Base-by-base conservation (phyloP, 2,329 filamentous ascomycete species). In the Aureobasidium subglaciale region DNA sequence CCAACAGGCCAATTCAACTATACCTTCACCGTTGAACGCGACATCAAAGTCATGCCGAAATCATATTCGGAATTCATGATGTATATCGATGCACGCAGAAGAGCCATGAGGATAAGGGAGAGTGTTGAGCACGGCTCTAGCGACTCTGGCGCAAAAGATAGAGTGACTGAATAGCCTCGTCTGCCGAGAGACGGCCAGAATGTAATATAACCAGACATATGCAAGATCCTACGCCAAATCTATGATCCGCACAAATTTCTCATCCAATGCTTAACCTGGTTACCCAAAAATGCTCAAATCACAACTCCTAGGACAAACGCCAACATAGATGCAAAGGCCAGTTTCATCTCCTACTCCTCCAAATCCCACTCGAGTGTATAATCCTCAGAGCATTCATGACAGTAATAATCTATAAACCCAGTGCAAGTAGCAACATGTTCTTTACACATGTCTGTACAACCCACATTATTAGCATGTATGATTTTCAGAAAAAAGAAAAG, bases 1-100 rank as follows among this genome's bases (percentile, higher is more conserved):
- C 79, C 84, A 2, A 88, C 86, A 0, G 86, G 86, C 4, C 84
- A 86, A 63, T 89, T 90, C 72, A 87, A 88, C 63, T 89, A 89
- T 65, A 88, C 86, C 0, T 88, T 88, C 65, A 75, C 78, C 54
- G 83, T 87, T 2, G 79, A 83, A 55, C 80, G 77, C 63, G 79
- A 85, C 62, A 75, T 87, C 42, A 78, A 82, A 63, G 80, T 88
- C 18, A 81, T 87, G 73, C 85, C 85, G 4, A 73, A 77, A 65
- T 79, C 75, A 11, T 85, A 85, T 62, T 75, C 76, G 1, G 82
- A 85, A 61, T 84, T 82, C 60, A 85, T 85, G 82, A 75, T 82
- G 66, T 85, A 83, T 67, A 74, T 83, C 15, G 82, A 84, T 71
- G 81, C 82, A 5, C 69, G 80, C 46, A 70, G 82, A 60, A 68